A percentile compares a stretch with the other conserved stretches of the same genome.
Conservation (phyloP, 148 eudicot species). For the Cornus kousa region DNA sequence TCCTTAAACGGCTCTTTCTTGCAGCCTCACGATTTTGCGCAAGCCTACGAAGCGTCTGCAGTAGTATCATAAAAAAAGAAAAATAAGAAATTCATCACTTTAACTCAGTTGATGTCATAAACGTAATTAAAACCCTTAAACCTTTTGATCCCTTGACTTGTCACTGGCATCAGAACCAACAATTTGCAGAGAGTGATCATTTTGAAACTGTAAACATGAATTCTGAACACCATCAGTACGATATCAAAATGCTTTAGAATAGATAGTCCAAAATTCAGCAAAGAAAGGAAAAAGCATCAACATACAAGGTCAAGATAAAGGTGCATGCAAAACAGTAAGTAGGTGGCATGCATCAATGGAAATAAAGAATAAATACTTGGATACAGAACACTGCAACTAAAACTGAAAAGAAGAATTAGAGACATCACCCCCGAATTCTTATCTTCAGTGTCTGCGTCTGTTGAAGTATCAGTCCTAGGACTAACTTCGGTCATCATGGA, state of each 20-base stretch:
- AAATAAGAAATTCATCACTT: background rate
- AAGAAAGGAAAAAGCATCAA: too few species aligned
- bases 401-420: constrained; percentile 2
- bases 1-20: constrained; percentile 45
- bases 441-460: constrained; percentile 56
- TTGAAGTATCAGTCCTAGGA: constrained; percentile 54
- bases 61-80: background rate
- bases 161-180: constrained; percentile 45
- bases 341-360: background rate
- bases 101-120: background rate
- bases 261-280: background rate
- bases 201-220: constrained; percentile 26
- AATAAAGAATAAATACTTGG: background rate
- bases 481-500: constrained; percentile 44
- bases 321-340: background rate
- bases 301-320: background rate
- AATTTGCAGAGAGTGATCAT: constrained; percentile 19
- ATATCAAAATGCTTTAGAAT: background rate
- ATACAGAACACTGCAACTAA: background rate
- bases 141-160: constrained; percentile 49
- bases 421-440: constrained; percentile 39
- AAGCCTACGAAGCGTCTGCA: constrained; percentile 53
- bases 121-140: background rate
- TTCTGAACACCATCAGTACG: background rate
- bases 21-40: constrained; percentile 60